phyloP scores from a whole-genome alignment of 139 green algal genomes.

The Coccomyxa sp. region DNA sequence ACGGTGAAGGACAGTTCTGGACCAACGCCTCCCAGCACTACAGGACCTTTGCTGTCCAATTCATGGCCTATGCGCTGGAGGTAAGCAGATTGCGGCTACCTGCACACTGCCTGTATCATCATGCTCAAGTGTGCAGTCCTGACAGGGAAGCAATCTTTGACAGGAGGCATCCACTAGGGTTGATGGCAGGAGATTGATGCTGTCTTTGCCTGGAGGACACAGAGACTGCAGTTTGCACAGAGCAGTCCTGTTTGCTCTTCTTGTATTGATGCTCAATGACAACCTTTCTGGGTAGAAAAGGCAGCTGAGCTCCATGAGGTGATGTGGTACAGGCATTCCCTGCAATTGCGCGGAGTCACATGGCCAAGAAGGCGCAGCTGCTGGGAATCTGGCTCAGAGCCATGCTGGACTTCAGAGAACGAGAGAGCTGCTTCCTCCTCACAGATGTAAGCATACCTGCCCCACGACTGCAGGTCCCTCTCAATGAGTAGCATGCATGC shows the following conservation, averaged over 20 bases:
- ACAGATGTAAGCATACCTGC: conserved; percentile 1
- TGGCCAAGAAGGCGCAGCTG: neutral
- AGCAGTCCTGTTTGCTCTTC: neutral
- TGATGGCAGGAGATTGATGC: too few species aligned
- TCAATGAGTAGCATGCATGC: neutral
- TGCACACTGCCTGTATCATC: neutral
- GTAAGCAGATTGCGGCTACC: neutral
- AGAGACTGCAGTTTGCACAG: too few species aligned
- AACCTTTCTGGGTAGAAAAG: neutral
- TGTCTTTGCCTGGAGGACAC: too few species aligned
- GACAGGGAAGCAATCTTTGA: too few species aligned
- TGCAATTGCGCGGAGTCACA: neutral
- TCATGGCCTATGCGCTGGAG: conserved; percentile 7
- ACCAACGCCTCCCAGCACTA: conserved; percentile 4
- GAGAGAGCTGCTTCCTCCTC: neutral
- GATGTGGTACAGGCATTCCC: neutral
- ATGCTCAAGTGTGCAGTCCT: neutral
- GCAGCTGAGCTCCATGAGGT: neutral
- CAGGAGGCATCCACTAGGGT: too few species aligned
- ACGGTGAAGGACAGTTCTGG: conserved; percentile 7
- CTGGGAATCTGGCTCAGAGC: conserved; percentile 10
- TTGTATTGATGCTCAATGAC: neutral
- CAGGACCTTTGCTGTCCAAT: conserved; percentile 13
- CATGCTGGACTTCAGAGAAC: neutral
- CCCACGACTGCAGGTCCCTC: neutral